A percentile compares a stretch with the other conserved stretches of the same genome.
phyloP scores from a whole-genome alignment of 306 rosid species.

The Echinosophora koreensis region DNA sequence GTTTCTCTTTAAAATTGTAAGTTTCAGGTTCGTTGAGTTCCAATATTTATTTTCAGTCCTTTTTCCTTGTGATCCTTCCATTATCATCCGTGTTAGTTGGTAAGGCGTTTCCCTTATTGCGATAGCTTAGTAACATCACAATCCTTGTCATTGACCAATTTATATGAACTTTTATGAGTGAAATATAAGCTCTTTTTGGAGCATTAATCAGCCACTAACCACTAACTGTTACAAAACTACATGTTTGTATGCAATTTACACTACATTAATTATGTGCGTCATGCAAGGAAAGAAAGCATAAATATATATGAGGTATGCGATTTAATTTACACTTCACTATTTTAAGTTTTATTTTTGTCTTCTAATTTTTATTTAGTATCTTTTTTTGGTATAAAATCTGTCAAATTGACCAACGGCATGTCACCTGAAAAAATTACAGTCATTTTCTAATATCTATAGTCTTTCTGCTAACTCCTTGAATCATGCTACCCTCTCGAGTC shows the following conservation, averaged over 20 bases:
- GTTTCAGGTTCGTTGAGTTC: constrained; percentile 39
- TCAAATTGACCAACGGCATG: neutral
- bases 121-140: constrained; percentile 20
- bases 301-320: neutral
- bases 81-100: constrained; percentile 1
- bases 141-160: neutral
- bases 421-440: constrained; percentile 42
- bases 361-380: neutral
- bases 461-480: too few species aligned
- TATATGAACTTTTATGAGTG: too few species aligned
- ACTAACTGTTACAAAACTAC: neutral
- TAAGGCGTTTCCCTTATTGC: neutral
- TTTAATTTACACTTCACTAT: too few species aligned
- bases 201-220: neutral
- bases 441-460: neutral
- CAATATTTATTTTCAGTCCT: constrained; percentile 42
- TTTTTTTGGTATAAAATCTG: neutral
- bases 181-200: too few species aligned
- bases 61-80: constrained; percentile 27
- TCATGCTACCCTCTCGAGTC: constrained; percentile 30
- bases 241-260: neutral
- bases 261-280: neutral
- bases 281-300: neutral
- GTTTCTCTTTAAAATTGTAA: constrained; percentile 28
- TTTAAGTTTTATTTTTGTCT: neutral